Conservation (phyloP, 1,139 yeast species). For the Arxiozyma slooffiae region DNA sequence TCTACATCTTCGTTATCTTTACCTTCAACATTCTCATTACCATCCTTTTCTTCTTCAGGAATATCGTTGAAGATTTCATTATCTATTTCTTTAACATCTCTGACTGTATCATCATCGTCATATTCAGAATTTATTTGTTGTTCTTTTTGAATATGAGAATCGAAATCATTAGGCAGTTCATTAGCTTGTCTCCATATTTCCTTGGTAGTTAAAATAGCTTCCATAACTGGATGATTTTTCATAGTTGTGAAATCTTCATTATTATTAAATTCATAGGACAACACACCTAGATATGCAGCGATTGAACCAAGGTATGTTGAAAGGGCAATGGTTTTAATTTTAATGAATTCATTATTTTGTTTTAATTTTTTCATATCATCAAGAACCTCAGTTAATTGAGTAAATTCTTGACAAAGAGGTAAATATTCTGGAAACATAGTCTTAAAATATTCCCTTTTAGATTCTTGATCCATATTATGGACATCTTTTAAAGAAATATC, state of each 20-base stretch:
- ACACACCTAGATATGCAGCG: constrained; percentile 63
- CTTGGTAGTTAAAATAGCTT: constrained; percentile 62
- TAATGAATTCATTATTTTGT: constrained; percentile 31
- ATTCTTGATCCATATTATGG: constrained; percentile 32
- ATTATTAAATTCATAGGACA: constrained; percentile 43
- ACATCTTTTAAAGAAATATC: constrained; percentile 26
- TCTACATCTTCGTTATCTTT: constrained; percentile 28
- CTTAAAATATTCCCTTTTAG: constrained; percentile 41
- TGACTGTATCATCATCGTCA: constrained; percentile 26
- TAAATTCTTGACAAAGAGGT: constrained; percentile 63
- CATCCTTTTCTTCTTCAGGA: constrained; percentile 13
- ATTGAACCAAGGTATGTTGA: constrained; percentile 69
- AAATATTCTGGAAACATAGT: constrained; percentile 75
- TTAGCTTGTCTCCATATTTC: constrained; percentile 85
- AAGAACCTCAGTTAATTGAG: constrained; percentile 39
- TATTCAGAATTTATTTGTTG: constrained; percentile 21
- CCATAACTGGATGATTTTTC: constrained; percentile 87
- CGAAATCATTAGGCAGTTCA: constrained; percentile 35
- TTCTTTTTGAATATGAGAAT: constrained; percentile 14
- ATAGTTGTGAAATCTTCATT: constrained; percentile 49
- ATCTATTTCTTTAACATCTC: constrained; percentile 19
- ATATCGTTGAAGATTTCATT: constrained; percentile 23
- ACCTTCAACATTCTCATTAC: constrained; percentile 14
- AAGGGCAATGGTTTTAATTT: constrained; percentile 57
- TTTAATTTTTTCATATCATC: constrained; percentile 29